Conservation (phyloP, 2,329 filamentous ascomycete species). For the Niveomyces coronatus region DNA sequence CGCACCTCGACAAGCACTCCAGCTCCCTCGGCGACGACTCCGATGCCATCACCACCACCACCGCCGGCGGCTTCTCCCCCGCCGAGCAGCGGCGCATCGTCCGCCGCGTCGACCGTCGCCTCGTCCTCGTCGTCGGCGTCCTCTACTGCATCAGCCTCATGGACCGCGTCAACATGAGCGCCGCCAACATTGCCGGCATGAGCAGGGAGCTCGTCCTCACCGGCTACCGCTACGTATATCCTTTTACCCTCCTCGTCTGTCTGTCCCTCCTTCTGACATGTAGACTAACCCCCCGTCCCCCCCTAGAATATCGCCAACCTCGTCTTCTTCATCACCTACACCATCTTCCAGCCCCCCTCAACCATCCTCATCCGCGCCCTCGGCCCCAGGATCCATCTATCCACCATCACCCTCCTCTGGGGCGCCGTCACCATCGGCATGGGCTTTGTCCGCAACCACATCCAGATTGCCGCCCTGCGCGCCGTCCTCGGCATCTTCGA, state of each 20-base stretch:
- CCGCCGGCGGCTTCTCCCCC: constrained; percentile 37
- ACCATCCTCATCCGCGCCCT: constrained; percentile 58
- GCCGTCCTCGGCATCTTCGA: constrained; percentile 54
- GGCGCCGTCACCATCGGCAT: constrained; percentile 54
- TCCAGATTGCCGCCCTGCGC: constrained; percentile 42
- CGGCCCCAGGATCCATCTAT: constrained; percentile 48
- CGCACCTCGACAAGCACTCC: constrained; percentile 3
- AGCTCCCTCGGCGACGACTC: not conserved
- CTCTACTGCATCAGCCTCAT: constrained; percentile 70
- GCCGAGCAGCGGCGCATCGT: constrained; percentile 59
- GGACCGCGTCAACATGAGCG: constrained; percentile 69
- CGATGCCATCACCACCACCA: constrained; percentile 21
- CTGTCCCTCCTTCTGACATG: too few relatives aligned
- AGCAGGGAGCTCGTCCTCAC: constrained; percentile 34
- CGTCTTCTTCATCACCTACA: constrained; percentile 66
- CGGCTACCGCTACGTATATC: constrained; percentile 36
- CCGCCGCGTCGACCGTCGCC: constrained; percentile 54
- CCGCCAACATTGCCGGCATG: constrained; percentile 62
- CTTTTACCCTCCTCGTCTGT: too few relatives aligned
- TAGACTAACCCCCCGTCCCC: too few relatives aligned
- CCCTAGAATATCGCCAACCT: constrained; percentile 54
- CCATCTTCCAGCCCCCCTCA: constrained; percentile 60
- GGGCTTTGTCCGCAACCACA: constrained; percentile 48
- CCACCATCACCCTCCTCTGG: constrained; percentile 47
- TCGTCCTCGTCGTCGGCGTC: constrained; percentile 50